These are phyloP conservation scores for Chenopodium formosanum DNA, from an alignment of 148 eudicot genomes.

Conservation along the genomic window DNA sequence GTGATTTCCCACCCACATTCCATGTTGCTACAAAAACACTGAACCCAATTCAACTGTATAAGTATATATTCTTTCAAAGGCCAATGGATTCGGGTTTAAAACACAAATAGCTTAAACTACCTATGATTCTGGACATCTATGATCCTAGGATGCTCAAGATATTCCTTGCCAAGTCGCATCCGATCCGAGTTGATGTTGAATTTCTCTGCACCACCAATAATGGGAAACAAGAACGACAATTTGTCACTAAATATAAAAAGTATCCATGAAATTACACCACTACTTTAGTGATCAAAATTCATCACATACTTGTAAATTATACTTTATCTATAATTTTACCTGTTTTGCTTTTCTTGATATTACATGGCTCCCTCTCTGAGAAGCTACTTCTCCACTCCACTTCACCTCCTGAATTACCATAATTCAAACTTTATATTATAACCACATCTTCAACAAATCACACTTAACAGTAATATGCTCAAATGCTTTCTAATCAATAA, in stretches of 20 bases:
- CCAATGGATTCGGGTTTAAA: too few relatives aligned
- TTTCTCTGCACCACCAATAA: constrained; percentile 51
- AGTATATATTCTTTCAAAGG: neutral
- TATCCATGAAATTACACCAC: neutral
- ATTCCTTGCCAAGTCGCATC: constrained; percentile 43
- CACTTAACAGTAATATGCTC: neutral
- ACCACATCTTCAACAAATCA: neutral
- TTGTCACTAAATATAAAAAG: neutral
- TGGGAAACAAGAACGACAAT: constrained; percentile 3
- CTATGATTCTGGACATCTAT: constrained; percentile 92
- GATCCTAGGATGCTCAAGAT: constrained; percentile 91
- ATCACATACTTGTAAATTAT: neutral
- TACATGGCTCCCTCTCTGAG: constrained; percentile 77
- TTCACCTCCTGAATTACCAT: constrained; percentile 51
- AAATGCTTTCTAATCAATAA: neutral
- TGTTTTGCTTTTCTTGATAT: constrained; percentile 76
- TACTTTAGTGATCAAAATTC: neutral
- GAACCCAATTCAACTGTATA: constrained; percentile 19
- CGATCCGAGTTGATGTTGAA: constrained; percentile 54
- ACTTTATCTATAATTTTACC: constrained; percentile 36
- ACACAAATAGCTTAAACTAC: constrained; percentile 33
- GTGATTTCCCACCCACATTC: constrained; percentile 96
- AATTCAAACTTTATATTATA: neutral
- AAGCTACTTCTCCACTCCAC: constrained; percentile 76
- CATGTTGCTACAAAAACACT: constrained; percentile 94